A percentile compares a stretch with the other conserved stretches of the same genome.
Conservation (phyloP, 495 filamentous ascomycete genomes). For the Lophium mytilinum region DNA sequence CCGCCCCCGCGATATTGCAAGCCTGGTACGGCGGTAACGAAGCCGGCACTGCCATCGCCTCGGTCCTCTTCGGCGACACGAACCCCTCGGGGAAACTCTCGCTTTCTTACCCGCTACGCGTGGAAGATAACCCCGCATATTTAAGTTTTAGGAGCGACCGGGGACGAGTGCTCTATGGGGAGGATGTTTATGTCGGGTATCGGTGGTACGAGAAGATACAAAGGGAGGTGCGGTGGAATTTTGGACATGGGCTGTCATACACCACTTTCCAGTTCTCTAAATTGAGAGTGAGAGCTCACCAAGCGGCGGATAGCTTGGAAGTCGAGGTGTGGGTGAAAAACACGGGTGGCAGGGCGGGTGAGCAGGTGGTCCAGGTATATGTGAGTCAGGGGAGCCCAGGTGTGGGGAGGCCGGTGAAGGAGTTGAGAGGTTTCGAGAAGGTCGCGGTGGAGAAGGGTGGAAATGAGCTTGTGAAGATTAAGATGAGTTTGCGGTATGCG, state of each 20-base stretch:
- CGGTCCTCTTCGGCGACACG: conserved; percentile 57
- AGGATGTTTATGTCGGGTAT: conserved; percentile 75
- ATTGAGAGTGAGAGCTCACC: conserved; percentile 33
- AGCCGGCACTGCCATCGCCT: conserved; percentile 48
- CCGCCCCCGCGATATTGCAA: conserved; percentile 53
- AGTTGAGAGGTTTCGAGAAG: conserved; percentile 60
- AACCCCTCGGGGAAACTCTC: conserved; percentile 61
- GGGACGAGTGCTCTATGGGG: conserved; percentile 63
- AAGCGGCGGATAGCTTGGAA: conserved; percentile 38
- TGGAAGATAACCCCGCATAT: conserved; percentile 64
- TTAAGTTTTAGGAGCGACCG: conserved; percentile 71
- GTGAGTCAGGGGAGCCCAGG: conserved; percentile 45
- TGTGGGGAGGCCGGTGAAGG: conserved; percentile 51
- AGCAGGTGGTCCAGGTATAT: conserved; percentile 62
- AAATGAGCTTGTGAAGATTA: conserved; percentile 48
- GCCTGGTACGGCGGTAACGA: conserved; percentile 45
- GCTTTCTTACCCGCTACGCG: conserved; percentile 53
- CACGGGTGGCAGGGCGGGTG: conserved; percentile 43
- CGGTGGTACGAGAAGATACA: conserved; percentile 67
- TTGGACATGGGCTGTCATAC: conserved; percentile 70
- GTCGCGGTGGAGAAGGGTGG: conserved; percentile 49
- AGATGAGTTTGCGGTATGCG: conserved; percentile 48
- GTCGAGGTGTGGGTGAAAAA: conserved; percentile 51
- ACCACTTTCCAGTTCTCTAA: conserved; percentile 44
- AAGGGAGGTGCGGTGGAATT: conserved; percentile 59